phyloP scores from a whole-genome alignment of 1,284 basidiomycete genomes.

The Rhodotorula sp. region DNA sequence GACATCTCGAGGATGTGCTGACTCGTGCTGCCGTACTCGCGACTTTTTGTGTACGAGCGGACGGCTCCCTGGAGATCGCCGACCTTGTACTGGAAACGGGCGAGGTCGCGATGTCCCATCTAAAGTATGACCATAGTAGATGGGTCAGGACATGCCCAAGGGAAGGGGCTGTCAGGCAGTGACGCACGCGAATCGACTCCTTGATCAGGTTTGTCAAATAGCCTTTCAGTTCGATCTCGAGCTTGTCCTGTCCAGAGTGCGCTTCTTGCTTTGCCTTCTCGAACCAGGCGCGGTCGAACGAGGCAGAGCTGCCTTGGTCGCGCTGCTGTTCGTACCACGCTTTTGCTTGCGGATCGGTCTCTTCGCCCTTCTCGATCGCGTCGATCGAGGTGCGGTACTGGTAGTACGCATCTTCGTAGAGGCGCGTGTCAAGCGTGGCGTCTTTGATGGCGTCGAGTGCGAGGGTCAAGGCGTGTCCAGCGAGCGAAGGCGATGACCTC shows the following conservation, averaged over 20 bases:
- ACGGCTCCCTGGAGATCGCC: slow-evolving; percentile 69
- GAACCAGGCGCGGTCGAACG: slow-evolving; percentile 59
- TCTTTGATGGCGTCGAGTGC: slow-evolving; percentile 62
- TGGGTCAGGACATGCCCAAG: slow-evolving; percentile 22
- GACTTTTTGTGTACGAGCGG: slow-evolving; percentile 74
- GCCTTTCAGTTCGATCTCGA: slow-evolving; percentile 84
- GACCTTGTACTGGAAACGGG: slow-evolving; percentile 65
- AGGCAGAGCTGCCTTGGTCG: slow-evolving; percentile 55
- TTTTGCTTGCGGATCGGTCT: slow-evolving; percentile 46
- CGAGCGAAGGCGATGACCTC: slow-evolving; percentile 62
- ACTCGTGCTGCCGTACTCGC: slow-evolving; percentile 80
- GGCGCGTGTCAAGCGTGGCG: slow-evolving; percentile 57
- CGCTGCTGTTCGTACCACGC: slow-evolving; percentile 34
- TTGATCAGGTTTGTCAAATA: slow-evolving; percentile 90
- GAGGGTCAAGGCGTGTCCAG: slow-evolving; percentile 64
- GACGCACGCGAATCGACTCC: slow-evolving; percentile 79
- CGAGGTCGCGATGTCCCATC: slow-evolving; percentile 84
- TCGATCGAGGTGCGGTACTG: slow-evolving; percentile 57
- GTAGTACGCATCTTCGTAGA: slow-evolving; percentile 59
- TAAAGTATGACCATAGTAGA: slow-evolving; percentile 41
- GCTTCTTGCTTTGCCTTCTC: slow-evolving; percentile 63
- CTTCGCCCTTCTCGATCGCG: slow-evolving; percentile 24
- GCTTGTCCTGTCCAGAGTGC: slow-evolving; percentile 63
- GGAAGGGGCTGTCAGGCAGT: neutral
- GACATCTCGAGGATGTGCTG: slow-evolving; percentile 84